Evolutionary conservation across 345 rosid species (phyloP), one percentile per base, ranked within the genome.

Genomic region (Aquilaria yunnanensis): DNA sequence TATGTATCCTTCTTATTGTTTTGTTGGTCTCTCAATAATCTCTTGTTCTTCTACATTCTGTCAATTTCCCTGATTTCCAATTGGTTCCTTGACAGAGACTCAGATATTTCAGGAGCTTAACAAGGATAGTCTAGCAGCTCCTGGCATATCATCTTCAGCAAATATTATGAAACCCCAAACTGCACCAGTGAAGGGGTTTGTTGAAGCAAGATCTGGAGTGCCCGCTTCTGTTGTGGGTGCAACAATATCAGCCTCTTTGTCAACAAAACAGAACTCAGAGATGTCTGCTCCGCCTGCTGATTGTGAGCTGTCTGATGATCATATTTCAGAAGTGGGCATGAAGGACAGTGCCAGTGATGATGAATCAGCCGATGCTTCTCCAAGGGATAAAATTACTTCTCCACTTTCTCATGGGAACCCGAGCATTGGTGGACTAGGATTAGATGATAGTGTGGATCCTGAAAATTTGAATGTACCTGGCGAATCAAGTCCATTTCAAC

Each of bases 51-150:
- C 43, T 37, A 37, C 8, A 9, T 37, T 37, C 43, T 37, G 43
- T 37, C 43, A 37, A 37, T 37, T 37, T 37, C 43, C 43, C 2
- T 37, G 43, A 37, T 37, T 37, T 37, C 43, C 43, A 37, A 37
- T 37, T 37, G 54, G 14, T 60, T 80, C 81, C 89, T 90, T 86
- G 64, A 88, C 75, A 4, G 52, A 12, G 47, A 14, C 52, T 63
- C 62, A 94, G 99, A 90, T 95, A 64, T 95, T 95, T 69, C 97
- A 82, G 83, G 88, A 86, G 81, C 80, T 89, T 47, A 79, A 70
- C 62, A 83, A 78, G 70, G 87, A 82, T 51, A 85, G 76, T 60
- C 47, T 81, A 67, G 82, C 86, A 57, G 76, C 92, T 41, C 81
- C 88, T 12, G 87, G 79, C 61, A 60, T 80, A 48, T 73, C 87